Evolutionary conservation across 306 rosid genomes (phyloP).

Genomic region (Pyrus betulifolia): DNA sequence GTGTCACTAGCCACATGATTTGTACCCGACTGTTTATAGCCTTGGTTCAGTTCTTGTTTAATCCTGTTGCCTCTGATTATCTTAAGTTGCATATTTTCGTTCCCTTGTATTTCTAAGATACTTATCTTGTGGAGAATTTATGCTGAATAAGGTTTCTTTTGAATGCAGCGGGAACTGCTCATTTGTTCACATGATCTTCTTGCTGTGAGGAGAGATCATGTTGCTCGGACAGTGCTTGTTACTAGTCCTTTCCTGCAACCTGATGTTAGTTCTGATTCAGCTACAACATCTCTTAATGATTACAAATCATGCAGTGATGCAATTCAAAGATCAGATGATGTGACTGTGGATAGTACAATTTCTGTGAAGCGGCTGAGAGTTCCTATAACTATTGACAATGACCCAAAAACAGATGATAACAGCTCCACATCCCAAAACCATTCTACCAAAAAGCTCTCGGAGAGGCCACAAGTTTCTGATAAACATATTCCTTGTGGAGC

Average conservation of each 20-base stretch:
- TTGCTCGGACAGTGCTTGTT: conserved; percentile 55
- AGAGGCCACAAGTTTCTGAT: conserved; percentile 67
- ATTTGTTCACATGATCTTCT: conserved; percentile 83
- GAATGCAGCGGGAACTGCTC: conserved; percentile 83
- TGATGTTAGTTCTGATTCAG: conserved; percentile 92
- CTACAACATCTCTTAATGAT: conserved; percentile 86
- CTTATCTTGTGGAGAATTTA: not conserved
- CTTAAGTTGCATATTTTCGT: not conserved
- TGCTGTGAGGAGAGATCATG: conserved; percentile 77
- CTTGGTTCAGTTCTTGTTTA: not conserved
- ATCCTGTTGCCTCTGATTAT: not conserved
- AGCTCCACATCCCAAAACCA: conserved; percentile 71
- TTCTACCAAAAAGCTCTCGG: conserved; percentile 35
- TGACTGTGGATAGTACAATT: conserved; percentile 80
- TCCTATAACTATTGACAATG: conserved; percentile 51
- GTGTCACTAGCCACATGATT: not conserved
- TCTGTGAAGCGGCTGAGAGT: conserved; percentile 58
- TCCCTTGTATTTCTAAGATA: not conserved
- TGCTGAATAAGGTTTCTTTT: not conserved
- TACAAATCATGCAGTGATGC: conserved; percentile 82
- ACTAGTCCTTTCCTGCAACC: conserved; percentile 58
- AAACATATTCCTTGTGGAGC: conserved; percentile 83
- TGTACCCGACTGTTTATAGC: not conserved
- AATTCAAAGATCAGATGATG: conserved; percentile 84
- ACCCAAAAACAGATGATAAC: conserved; percentile 76